Evolutionary conservation across 2,329 filamentous ascomycete genomes (phyloP).

Genomic region (Pyrenochaeta sp.): DNA sequence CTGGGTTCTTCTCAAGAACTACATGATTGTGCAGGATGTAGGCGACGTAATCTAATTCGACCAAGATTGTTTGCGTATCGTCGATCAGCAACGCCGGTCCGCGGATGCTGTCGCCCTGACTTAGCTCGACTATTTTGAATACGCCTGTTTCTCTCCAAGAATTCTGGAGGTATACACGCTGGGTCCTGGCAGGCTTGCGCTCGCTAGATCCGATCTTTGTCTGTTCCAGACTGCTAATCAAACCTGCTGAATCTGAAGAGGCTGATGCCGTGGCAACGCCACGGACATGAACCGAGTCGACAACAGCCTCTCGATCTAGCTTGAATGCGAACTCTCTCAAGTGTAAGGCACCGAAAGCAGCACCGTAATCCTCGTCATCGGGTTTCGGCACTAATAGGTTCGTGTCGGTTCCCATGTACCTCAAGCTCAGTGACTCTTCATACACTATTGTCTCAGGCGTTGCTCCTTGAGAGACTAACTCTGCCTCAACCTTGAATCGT

Average conservation of each 20-base stretch:
- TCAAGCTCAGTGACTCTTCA: slow-evolving; percentile 91
- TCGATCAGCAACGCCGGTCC: too few species aligned
- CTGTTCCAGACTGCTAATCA: neutral
- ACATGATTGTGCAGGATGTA: too few species aligned
- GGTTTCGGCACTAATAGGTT: slow-evolving; percentile 82
- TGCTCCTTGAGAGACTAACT: slow-evolving; percentile 64
- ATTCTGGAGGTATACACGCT: too few species aligned
- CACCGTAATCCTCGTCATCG: slow-evolving; percentile 75
- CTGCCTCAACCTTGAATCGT: neutral
- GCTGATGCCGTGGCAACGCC: neutral
- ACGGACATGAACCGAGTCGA: neutral
- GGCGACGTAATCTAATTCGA: too few species aligned
- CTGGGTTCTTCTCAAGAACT: too few species aligned
- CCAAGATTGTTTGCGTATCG: too few species aligned
- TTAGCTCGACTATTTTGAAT: too few species aligned
- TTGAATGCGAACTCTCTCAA: slow-evolving; percentile 76
- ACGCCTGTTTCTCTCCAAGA: too few species aligned
- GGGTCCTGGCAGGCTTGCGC: too few species aligned
- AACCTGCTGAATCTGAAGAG: neutral
- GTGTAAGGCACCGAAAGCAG: slow-evolving; percentile 82
- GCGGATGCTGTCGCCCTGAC: too few species aligned
- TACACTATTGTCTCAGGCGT: slow-evolving; percentile 69
- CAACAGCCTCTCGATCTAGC: neutral
- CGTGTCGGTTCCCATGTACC: slow-evolving; percentile 85
- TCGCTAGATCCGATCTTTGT: too few species aligned